phyloP scores from a whole-genome alignment of 495 filamentous ascomycete species.

The Echria macrotheca region DNA sequence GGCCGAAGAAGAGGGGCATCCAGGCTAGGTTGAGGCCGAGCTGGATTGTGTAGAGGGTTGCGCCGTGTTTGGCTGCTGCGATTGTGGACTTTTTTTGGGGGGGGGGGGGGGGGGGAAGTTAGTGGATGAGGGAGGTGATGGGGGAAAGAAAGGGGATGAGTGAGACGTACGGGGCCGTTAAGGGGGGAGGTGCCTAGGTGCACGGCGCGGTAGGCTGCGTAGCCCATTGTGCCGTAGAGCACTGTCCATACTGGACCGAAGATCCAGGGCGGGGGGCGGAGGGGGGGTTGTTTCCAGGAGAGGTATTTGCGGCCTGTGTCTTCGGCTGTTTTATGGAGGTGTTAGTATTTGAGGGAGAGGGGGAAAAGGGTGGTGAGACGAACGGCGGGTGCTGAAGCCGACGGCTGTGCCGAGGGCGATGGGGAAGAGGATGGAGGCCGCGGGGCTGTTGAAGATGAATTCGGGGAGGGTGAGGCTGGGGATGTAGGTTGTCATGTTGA shows the following conservation, averaged over 20 bases:
- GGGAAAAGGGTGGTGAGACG: constrained; percentile 14
- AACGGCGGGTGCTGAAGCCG: constrained; percentile 57
- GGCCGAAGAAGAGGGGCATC: constrained; percentile 90
- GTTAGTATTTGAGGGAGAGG: neutral
- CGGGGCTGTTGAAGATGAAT: constrained; percentile 57
- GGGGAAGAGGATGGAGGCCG: constrained; percentile 65
- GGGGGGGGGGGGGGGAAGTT: neutral
- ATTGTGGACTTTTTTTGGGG: too few species aligned
- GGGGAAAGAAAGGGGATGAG: neutral
- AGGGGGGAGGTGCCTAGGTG: constrained; percentile 48
- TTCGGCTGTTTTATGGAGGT: constrained; percentile 23
- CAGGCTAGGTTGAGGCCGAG: constrained; percentile 78
- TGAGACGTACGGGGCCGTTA: too few species aligned
- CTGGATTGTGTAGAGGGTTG: constrained; percentile 77
- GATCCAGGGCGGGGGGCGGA: constrained; percentile 68
- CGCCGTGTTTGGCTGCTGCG: constrained; percentile 47
- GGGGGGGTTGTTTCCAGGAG: constrained; percentile 70
- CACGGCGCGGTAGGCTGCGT: constrained; percentile 65
- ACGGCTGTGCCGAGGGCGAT: constrained; percentile 58
- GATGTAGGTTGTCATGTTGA: constrained; percentile 61
- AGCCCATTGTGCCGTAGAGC: constrained; percentile 87
- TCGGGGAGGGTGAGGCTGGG: constrained; percentile 59
- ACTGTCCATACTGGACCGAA: constrained; percentile 84
- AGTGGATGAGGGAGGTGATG: neutral
- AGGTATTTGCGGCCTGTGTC: constrained; percentile 56